A percentile compares a stretch with the other conserved stretches of the same genome.
phyloP scores from a whole-genome alignment of 345 rosid species.

The Eutrema yunnanense region DNA sequence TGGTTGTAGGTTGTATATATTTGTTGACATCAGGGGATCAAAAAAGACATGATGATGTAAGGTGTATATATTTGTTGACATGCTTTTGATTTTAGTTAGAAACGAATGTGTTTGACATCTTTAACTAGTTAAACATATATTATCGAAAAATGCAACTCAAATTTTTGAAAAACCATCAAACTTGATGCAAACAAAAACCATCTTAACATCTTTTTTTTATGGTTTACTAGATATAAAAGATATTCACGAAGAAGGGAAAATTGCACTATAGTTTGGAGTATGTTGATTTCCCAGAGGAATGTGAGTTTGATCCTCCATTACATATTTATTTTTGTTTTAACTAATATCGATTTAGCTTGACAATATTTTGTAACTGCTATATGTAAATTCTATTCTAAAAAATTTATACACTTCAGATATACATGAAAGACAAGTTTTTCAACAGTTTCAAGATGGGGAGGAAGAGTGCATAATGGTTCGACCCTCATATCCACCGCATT shows the following conservation, averaged over 20 bases:
- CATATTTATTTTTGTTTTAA: neutral
- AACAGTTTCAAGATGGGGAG: neutral
- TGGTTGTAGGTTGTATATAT: no score
- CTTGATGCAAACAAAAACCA: neutral
- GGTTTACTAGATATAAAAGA: neutral
- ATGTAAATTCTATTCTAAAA: neutral
- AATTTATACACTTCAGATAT: neutral
- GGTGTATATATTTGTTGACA: neutral
- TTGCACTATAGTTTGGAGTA: neutral
- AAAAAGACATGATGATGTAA: neutral
- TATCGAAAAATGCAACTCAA: no score
- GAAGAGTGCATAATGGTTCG: conserved; percentile 7
- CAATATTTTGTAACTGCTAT: neutral
- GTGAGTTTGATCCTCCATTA: neutral
- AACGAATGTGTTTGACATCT: neutral
- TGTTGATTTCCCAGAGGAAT: neutral
- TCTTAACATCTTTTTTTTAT: neutral
- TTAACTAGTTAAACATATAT: no score
- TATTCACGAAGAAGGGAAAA: neutral
- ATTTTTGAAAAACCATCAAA: no score
- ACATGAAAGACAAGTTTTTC: conserved; percentile 3
- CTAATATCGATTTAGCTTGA: neutral
- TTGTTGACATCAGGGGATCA: neutral
- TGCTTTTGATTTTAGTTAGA: neutral
- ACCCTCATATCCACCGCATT: conserved; percentile 14